Evolutionary conservation across 371 early-diverging fungal genomes (phyloP).

Genomic region (Mortierella sp.): DNA sequence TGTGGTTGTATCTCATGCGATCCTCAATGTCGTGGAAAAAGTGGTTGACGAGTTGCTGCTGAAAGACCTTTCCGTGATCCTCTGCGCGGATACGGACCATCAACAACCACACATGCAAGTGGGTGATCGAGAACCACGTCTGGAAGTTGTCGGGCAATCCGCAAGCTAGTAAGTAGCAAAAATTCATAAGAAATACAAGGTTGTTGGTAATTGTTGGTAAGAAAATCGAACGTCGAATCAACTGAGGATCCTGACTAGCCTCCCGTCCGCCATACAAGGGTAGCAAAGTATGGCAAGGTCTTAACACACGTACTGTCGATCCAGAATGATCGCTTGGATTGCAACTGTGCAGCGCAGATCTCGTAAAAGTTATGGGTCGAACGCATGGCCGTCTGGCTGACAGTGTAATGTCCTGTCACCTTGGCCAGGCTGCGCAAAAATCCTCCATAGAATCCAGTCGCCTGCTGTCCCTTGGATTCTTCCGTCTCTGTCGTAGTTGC

Average conservation of each 20-base stretch:
- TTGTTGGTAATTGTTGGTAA: not conserved
- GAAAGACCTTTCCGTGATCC: slow-evolving; percentile 79
- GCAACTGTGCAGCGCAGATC: slow-evolving; percentile 65
- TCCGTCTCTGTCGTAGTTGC: slow-evolving; percentile 1
- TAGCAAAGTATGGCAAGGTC: not conserved
- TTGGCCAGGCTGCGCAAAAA: slow-evolving; percentile 59
- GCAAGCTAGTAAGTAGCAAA: slow-evolving; percentile 62
- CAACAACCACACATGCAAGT: slow-evolving; percentile 95
- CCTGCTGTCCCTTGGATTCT: not conserved
- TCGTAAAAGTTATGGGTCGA: slow-evolving; percentile 68
- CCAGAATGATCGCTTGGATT: slow-evolving; percentile 69
- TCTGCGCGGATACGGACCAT: slow-evolving; percentile 87
- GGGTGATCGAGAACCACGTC: slow-evolving; percentile 94
- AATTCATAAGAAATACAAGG: not conserved
- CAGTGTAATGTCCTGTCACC: slow-evolving; percentile 69
- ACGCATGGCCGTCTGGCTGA: slow-evolving; percentile 68
- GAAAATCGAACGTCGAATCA: not conserved
- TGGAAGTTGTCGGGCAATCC: slow-evolving; percentile 91
- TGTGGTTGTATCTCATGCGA: slow-evolving; percentile 74
- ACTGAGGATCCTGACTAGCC: not conserved
- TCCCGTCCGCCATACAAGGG: too few relatives aligned
- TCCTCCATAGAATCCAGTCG: slow-evolving; percentile 43
- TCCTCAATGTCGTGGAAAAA: slow-evolving; percentile 92
- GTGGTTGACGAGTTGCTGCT: slow-evolving; percentile 89
- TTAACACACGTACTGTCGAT: slow-evolving; percentile 60